phyloP scores from a whole-genome alignment of 2,329 filamentous ascomycete genomes.

The Aspergillus puulaauensis region DNA sequence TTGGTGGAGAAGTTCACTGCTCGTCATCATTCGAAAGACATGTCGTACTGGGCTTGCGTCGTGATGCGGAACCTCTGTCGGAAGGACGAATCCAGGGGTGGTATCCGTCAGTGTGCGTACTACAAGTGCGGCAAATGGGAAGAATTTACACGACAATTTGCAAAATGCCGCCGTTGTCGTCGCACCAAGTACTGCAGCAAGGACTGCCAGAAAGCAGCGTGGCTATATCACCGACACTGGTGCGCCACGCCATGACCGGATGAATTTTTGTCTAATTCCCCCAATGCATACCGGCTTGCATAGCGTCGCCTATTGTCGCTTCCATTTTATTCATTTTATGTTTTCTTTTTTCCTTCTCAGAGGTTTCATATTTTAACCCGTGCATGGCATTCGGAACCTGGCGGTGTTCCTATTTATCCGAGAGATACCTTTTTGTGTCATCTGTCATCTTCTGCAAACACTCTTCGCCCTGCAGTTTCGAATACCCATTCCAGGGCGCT shows the following conservation, averaged over 20 bases:
- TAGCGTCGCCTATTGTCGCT: conserved; percentile 35
- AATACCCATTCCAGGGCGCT: conserved; percentile 10
- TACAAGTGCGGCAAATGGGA: conserved; percentile 99
- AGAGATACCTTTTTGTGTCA: conserved; percentile 39
- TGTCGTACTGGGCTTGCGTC: conserved; percentile 99
- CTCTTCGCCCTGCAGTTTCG: conserved; percentile 5
- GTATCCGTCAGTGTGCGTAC: conserved; percentile 95
- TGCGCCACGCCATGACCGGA: conserved; percentile 53
- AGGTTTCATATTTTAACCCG: conserved; percentile 27
- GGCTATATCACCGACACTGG: conserved; percentile 98
- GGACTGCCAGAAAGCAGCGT: conserved; percentile 98
- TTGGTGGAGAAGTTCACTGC: conserved; percentile 98
- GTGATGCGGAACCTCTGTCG: conserved; percentile 98
- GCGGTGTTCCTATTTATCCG: conserved; percentile 37
- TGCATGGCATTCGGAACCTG: conserved; percentile 39
- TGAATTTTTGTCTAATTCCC: conserved; percentile 30
- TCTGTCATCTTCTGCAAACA: conserved; percentile 21
- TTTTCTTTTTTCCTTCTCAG: conserved; percentile 27
- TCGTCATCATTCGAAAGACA: conserved; percentile 89
- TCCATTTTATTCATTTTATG: conserved; percentile 22
- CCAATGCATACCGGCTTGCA: conserved; percentile 37
- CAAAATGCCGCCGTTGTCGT: conserved; percentile 93
- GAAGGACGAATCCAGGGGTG: conserved; percentile 91
- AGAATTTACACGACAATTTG: conserved; percentile 92
- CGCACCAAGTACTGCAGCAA: conserved; percentile 99